Evolutionary conservation across 192 early-diverging fungal species (phyloP).

Genomic region (Glomus cerebriforme): DNA sequence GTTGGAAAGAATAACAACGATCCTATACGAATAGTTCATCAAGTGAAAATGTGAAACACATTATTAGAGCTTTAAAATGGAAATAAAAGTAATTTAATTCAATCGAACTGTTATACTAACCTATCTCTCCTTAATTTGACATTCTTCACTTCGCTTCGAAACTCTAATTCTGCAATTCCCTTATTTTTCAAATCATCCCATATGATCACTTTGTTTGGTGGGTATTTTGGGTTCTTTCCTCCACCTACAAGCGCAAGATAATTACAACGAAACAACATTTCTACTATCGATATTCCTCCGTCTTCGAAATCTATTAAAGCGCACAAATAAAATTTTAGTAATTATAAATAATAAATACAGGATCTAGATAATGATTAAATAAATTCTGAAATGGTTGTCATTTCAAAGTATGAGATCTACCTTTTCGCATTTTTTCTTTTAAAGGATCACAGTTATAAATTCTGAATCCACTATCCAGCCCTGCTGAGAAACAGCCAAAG

Average conservation of each 20-base stretch:
- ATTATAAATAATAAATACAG: not conserved
- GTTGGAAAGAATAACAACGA: conserved; percentile 74
- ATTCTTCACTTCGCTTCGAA: conserved; percentile 76
- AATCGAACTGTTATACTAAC: conserved; percentile 46
- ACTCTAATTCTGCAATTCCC: conserved; percentile 75
- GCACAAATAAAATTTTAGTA: not conserved
- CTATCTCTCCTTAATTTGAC: conserved; percentile 78
- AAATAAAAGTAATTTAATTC: not conserved
- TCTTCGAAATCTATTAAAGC: conserved; percentile 68
- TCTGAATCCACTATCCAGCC: conserved; percentile 79
- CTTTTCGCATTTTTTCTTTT: conserved; percentile 77
- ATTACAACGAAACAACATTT: conserved; percentile 86
- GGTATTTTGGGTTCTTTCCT: conserved; percentile 79
- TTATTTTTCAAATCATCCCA: conserved; percentile 81
- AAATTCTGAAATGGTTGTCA: not conserved
- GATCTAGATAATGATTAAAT: not conserved
- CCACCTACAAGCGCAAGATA: conserved; percentile 86
- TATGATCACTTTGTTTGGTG: conserved; percentile 85
- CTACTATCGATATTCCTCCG: conserved; percentile 79
- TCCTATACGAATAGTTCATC: conserved; percentile 39
- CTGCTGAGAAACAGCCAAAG: conserved; percentile 81
- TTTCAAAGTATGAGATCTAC: conserved; percentile 35
- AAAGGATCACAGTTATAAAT: conserved; percentile 84
- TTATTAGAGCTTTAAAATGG: not conserved
- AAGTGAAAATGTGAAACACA: not conserved